A percentile compares a stretch with the other conserved stretches of the same genome.
These are phyloP conservation scores for Penicillium egyptiacum DNA, from an alignment of 495 filamentous ascomycete species.

Conservation along the genomic window DNA sequence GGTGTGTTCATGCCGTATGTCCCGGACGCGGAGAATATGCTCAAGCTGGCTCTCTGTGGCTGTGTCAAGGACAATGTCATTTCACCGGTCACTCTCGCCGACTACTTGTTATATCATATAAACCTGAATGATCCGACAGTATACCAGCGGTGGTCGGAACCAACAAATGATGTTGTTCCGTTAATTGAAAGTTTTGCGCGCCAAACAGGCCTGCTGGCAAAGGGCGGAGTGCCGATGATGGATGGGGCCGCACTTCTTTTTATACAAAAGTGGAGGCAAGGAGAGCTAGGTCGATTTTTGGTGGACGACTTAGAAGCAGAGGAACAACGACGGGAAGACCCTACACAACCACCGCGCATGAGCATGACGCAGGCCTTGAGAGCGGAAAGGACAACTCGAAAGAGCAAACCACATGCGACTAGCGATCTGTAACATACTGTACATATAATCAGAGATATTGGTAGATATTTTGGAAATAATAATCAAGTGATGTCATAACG, in stretches of 20 bases:
- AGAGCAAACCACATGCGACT: slow-evolving; percentile 31
- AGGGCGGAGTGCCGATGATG: slow-evolving; percentile 69
- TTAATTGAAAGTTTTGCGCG: slow-evolving; percentile 67
- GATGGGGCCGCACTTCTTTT: slow-evolving; percentile 80
- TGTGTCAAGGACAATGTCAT: slow-evolving; percentile 89
- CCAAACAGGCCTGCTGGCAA: slow-evolving; percentile 72
- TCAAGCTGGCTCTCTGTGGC: slow-evolving; percentile 86
- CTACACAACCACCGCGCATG: slow-evolving; percentile 35
- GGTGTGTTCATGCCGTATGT: slow-evolving; percentile 96
- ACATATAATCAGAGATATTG: slow-evolving; percentile 23
- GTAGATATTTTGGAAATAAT: slow-evolving; percentile 13
- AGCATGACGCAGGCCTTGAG: slow-evolving; percentile 49
- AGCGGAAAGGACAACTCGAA: slow-evolving; percentile 36
- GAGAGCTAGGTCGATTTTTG: slow-evolving; percentile 71
- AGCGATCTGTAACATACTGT: slow-evolving; percentile 26
- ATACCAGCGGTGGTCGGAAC: slow-evolving; percentile 64
- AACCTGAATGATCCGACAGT: slow-evolving; percentile 59
- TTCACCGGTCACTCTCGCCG: slow-evolving; percentile 69
- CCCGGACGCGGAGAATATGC: slow-evolving; percentile 78
- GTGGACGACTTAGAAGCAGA: slow-evolving; percentile 74
- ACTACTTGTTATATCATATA: slow-evolving; percentile 84
- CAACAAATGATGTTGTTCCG: slow-evolving; percentile 78
- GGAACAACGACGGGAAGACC: slow-evolving; percentile 41
- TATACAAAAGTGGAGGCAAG: slow-evolving; percentile 79
- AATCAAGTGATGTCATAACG: slow-evolving; percentile 14